Evolutionary conservation across 2,329 filamentous ascomycete genomes (phyloP), one percentile per base, ranked within the genome.

Genomic region (Cordyceps farinosa): DNA sequence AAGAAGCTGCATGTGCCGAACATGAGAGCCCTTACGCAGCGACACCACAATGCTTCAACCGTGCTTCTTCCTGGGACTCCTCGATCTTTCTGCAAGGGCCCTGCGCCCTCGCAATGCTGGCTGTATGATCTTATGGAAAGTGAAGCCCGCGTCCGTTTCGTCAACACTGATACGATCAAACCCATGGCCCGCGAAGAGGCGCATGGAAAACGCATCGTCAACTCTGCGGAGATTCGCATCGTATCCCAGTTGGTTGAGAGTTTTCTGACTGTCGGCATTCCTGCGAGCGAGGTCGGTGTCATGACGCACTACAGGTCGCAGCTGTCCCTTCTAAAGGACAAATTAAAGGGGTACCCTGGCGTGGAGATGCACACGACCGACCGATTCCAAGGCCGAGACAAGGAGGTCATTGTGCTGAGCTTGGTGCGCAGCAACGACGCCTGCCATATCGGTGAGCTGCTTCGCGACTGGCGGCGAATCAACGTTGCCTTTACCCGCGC

Each of bases 231-330:
- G 78, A 90, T 90, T 1, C 84, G 82, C 1, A 80, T 97, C 22
- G 87, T 91, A 17, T 84, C 86, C 0, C 91, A 97, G 70, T 84
- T 98, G 13, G 92, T 97, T 22, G 85, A 92, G 65, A 83, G 87
- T 0, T 84, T 99, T 3, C 82, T 98, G 55, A 84, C 85, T 0
- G 84, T 87, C 1, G 95, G 95, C 32, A 84, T 98, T 1, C 79
- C 90, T 0, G 83, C 90, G 0, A 78, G 80, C 0, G 90, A 94
- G 59, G 92, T 99, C 63, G 95, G 95, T 53, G 90, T 99, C 68
- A 97, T 99, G 79, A 97, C 95, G 17, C 92, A 97, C 75, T 99
- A 99, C 76, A 90, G 95, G 64, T 93, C 90, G 6, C 95, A 99
- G 75, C 86, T 99, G 1, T 88, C 91, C 0, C 80, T 97, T 2